Base-by-base conservation (phyloP, 805 yeast genomes). In the Yarrowia bubula region DNA sequence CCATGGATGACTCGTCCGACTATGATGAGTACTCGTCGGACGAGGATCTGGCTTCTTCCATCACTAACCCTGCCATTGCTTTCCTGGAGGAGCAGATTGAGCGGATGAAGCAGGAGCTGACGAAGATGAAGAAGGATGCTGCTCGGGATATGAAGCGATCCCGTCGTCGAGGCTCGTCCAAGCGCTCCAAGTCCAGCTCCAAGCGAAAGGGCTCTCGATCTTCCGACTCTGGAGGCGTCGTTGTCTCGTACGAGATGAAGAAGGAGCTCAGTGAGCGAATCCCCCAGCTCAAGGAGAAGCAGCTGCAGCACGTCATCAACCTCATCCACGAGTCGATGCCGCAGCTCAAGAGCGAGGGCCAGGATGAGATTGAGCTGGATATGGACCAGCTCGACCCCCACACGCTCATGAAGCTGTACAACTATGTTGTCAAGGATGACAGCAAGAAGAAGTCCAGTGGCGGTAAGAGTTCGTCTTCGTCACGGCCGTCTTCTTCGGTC, bases 351-450 rank as follows among this genome's bases (percentile, higher is more conserved):
- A 79, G 72, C 70, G 76, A 74, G 70, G 83, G 81, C 66, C 93
- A 91, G 71, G 98, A 93, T 66, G 98, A 95, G 79, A 95, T 95
- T 67, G 99, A 95, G 79, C 82, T 95, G 67, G 99, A 95, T 76
- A 89, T 95, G 86, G 98, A 95, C 74, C 88, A 88, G 76, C 82
- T 95, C 70, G 97, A 90, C 71, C 91, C 90, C 69, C 79, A 84
- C 46, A 92, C 98, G 1, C 83, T 93, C 64, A 78, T 90, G 74
- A 89, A 90, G 72, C 80, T 95, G 68, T 93, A 92, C 81, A 87
- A 88, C 74, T 89, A 88, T 70, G 91, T 95, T 70, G 89, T 88
- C 67, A 79, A 42, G 42, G 64, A 48, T 15, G 41, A 47, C 18
- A 32, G 61, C n/a, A 58, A 53, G 37, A 63, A 57, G 53, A 37